These are phyloP conservation scores for Phytophthora fragariaefolia DNA, from an alignment of 352 stramenopile species.

Conservation along the genomic window DNA sequence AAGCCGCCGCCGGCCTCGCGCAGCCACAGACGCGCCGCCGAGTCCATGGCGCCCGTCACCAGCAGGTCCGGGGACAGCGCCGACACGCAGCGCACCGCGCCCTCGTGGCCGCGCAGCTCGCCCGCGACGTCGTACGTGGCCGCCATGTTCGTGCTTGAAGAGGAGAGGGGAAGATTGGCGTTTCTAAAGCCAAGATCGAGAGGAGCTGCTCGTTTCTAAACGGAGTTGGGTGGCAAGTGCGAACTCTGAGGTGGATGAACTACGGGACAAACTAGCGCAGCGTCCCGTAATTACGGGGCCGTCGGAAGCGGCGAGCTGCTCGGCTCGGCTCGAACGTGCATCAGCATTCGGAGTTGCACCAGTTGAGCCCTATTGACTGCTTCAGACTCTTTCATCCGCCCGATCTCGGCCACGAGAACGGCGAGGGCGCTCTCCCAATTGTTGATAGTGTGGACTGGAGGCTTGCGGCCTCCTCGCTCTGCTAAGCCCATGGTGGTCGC, in stretches of 20 bases:
- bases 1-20: constrained; percentile 42
- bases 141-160: constrained; percentile 17
- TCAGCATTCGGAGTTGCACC: not conserved
- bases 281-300: no score
- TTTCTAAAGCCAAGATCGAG: constrained; percentile 7
- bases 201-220: not conserved
- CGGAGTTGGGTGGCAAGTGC: not conserved
- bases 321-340: not conserved
- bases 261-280: no score
- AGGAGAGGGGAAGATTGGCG: constrained; percentile 11
- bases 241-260: no score
- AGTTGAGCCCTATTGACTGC: no score
- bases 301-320: not conserved
- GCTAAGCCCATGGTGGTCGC: not conserved
- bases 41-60: constrained; percentile 84
- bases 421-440: not conserved
- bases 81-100: constrained; percentile 76
- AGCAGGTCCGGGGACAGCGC: constrained; percentile 57
- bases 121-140: constrained; percentile 42
- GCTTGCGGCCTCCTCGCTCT: not conserved
- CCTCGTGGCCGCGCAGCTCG: constrained; percentile 78
- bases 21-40: constrained; percentile 60
- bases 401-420: not conserved
- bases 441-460: not conserved
- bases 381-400: not conserved